Base-by-base conservation (phyloP, 2,329 filamentous ascomycete species). In the Fusarium temperatum region DNA sequence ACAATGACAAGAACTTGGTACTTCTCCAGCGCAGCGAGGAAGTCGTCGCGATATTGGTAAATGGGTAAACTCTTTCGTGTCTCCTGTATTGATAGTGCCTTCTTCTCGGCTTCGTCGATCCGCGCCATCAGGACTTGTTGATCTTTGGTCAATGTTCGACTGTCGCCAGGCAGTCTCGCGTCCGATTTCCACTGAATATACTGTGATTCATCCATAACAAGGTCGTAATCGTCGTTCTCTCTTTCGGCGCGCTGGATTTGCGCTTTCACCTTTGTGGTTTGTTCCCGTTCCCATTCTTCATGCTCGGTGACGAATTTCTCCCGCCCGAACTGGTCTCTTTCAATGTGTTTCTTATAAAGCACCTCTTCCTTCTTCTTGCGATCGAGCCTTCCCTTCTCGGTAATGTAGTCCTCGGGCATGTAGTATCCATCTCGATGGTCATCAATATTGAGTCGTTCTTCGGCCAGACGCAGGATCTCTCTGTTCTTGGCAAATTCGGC, bases 371-470 rank as follows among this genome's bases (percentile, higher is more conserved):
- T 98, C 80, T 93, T 93, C 81, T 93, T 95, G 76, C 89, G 88
- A 80, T 97, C 93, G 71, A 97, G 92, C 79, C 97, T 96, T 28
- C 94, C 95, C 83, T 96, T 95, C 80, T 97, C 95, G 0, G 94
- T 98, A 71, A 98, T 96, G 80, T 98, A 98, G 81, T 98, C 95
- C 73, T 98, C 95, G 0, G 96, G 96, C 85, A 99, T 92, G 74
- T 92, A 89, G 83, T 98, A 99, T 5, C 96, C 96, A 84, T 98
- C 95, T 26, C 92, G 89, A 81, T 98, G 91, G 76, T 98, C 96
- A 80, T 98, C 95, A 73, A 99, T 97, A 48, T 90, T 89, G 63
- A 96, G 85, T 28, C 96, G 89, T 81, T 97, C 94, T 83, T 98
- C 94, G 3, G 94, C 94, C 47, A 98, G 86, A 41, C 92, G 88